Percentiles rank a stretch among this genome's conserved stretches.
Conservation (phyloP, 176 grass and related monocot species). For the Miscanthus lutarioriparius region DNA sequence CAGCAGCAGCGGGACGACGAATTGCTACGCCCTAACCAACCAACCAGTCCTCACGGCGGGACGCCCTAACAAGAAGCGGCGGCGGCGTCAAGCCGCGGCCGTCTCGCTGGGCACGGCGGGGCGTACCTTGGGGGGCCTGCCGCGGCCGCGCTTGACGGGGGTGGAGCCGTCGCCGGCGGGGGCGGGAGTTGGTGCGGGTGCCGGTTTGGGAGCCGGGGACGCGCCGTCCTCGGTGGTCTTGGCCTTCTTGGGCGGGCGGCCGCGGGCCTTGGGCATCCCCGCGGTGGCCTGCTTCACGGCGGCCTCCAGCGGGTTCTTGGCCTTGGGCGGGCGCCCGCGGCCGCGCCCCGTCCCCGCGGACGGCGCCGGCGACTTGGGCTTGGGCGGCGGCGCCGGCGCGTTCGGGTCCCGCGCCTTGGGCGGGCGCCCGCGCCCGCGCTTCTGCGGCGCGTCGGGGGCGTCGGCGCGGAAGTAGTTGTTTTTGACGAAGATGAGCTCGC, state of each 20-base stretch:
- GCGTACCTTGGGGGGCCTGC: conserved; percentile 77
- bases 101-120: conserved; percentile 40
- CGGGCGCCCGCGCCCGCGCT: conserved; percentile 74
- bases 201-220: background rate
- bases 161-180: conserved; percentile 1
- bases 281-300: conserved; percentile 47
- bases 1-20: background rate
- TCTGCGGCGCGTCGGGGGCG: conserved; percentile 55
- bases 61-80: background rate
- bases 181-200: background rate
- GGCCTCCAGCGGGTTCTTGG: conserved; percentile 49
- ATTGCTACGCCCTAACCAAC: background rate
- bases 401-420: conserved; percentile 49
- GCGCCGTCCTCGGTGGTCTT: conserved; percentile 6
- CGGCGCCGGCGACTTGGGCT: conserved; percentile 17
- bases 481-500: conserved; percentile 74
- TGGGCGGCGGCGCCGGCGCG: conserved; percentile 33
- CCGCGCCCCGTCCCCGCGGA: background rate
- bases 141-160: conserved; percentile 70
- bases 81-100: conserved; percentile 31
- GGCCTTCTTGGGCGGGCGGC: conserved; percentile 70
- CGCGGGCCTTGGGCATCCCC: conserved; percentile 60
- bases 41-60: too few species aligned
- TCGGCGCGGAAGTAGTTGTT: conserved; percentile 73
- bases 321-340: conserved; percentile 64